Evolutionary conservation across 192 early-diverging fungal species (phyloP).

Genomic region (Linnemannia elongata): DNA sequence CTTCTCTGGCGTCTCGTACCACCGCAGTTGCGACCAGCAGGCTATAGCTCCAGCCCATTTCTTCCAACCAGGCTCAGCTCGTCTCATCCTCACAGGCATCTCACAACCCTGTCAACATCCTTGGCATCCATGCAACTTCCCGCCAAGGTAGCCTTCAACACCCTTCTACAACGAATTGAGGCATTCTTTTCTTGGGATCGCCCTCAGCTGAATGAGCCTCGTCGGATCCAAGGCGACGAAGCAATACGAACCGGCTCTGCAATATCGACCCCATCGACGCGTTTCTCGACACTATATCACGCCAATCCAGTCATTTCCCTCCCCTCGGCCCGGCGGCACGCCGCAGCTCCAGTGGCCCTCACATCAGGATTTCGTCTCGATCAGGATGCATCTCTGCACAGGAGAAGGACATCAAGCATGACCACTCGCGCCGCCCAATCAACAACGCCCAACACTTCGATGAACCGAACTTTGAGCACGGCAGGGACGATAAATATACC

Average conservation of each 20-base stretch:
- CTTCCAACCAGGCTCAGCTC: neutral
- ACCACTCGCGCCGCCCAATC: neutral
- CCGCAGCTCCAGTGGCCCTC: neutral
- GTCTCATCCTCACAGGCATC: neutral
- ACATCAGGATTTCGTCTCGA: constrained; percentile 1
- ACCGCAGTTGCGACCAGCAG: neutral
- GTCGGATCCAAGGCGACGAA: neutral
- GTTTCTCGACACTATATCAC: neutral
- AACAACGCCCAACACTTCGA: neutral
- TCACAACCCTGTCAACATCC: constrained; percentile 3
- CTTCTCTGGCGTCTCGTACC: constrained; percentile 26
- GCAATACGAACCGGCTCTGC: neutral
- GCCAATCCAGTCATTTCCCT: neutral
- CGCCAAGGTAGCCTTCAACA: neutral
- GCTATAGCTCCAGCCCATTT: neutral
- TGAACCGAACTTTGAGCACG: constrained; percentile 15
- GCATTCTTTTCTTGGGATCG: neutral
- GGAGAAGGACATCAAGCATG: constrained; percentile 15
- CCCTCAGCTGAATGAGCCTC: neutral
- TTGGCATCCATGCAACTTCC: constrained; percentile 4
- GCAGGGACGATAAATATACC: neutral
- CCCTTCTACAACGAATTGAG: constrained; percentile 4
- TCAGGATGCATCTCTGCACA: neutral
- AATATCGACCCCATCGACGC: neutral
- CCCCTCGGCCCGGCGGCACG: neutral